phyloP scores from a whole-genome alignment of 192 early-diverging fungal species.

The Entomortierella lignicola region DNA sequence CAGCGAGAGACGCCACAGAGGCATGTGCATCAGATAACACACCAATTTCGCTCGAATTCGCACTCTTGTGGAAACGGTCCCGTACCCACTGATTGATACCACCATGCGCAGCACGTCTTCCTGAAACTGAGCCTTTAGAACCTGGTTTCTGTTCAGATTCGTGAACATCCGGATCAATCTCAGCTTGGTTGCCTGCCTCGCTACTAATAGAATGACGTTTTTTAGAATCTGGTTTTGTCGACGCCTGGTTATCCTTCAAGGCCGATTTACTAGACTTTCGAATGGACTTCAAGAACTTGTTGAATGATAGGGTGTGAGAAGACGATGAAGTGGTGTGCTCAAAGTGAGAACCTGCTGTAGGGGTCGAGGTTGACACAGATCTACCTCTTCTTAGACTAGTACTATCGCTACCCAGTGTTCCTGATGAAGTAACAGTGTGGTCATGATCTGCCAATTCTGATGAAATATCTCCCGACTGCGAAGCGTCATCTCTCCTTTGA shows the following conservation, averaged over 20 bases:
- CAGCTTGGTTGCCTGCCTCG: constrained; percentile 16
- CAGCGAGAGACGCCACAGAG: constrained; percentile 15
- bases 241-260: neutral
- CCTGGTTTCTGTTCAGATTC: constrained; percentile 10
- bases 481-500: constrained; percentile 28
- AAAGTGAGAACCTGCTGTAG: neutral
- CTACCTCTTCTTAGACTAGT: constrained; percentile 10
- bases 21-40: constrained; percentile 2
- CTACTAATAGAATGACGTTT: constrained; percentile 31
- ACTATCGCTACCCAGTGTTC: neutral
- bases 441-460: neutral
- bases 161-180: constrained; percentile 6
- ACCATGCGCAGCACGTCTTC: constrained; percentile 3
- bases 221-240: neutral
- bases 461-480: constrained; percentile 6
- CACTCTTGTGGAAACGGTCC: constrained; percentile 44
- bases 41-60: constrained; percentile 38
- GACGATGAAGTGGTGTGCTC: constrained; percentile 1
- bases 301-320: constrained; percentile 28
- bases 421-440: too few species aligned
- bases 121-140: constrained; percentile 13
- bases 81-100: constrained; percentile 45
- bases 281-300: constrained; percentile 44
- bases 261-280: constrained; percentile 39
- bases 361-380: constrained; percentile 32